Conservation (phyloP, 805 yeast species). For the Schizosaccharomyces osmophilus region DNA sequence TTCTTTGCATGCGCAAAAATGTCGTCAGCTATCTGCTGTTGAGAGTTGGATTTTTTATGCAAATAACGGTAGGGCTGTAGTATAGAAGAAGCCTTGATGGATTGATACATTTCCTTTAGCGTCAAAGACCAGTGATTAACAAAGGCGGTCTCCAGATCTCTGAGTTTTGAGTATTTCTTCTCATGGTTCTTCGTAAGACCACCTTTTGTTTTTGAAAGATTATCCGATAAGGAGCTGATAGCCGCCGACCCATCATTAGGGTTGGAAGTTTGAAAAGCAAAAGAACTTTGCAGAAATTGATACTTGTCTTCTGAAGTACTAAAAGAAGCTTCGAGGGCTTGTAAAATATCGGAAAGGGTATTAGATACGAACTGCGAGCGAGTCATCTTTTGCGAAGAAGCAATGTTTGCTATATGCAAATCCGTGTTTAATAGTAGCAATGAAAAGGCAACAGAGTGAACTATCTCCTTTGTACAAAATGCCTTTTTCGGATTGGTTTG, state of each 20-base stretch:
- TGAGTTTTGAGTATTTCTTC: not conserved
- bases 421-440: constrained; percentile 55
- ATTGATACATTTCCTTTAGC: not conserved
- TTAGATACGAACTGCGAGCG: constrained; percentile 24
- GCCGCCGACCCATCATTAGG: not conserved
- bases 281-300: not conserved
- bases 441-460: constrained; percentile 50
- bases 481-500: constrained; percentile 14
- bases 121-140: not conserved
- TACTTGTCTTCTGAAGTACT: not conserved
- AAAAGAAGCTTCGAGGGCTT: not conserved
- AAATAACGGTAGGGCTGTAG: not conserved
- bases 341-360: constrained; percentile 15
- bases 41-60: not conserved
- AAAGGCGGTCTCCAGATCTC: not conserved
- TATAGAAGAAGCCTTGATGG: not conserved
- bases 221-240: not conserved
- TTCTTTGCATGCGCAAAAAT: no score
- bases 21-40: no score
- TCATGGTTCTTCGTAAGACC: not conserved
- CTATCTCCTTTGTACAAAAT: constrained; percentile 15
- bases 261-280: not conserved
- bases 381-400: constrained; percentile 15
- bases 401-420: constrained; percentile 29
- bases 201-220: not conserved